Conservation (phyloP, 2,329 filamentous ascomycete species). For the Madurella mycetomatis region DNA sequence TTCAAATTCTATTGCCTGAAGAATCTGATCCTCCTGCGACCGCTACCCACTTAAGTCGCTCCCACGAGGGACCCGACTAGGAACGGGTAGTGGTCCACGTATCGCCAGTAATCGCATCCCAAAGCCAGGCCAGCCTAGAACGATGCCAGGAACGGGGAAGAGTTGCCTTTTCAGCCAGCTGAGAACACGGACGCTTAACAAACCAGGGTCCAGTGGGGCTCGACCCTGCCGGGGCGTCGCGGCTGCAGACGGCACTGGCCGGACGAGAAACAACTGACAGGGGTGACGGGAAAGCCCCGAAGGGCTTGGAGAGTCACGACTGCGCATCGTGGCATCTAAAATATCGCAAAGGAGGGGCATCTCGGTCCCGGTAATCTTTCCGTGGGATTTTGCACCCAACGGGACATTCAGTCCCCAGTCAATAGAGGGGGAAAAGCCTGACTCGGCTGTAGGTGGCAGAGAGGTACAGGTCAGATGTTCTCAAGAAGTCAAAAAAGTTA, state of each 20-base stretch:
- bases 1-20: not conserved
- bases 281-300: too few relatives aligned
- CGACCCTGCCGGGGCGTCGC: not conserved
- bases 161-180: not conserved
- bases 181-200: not conserved
- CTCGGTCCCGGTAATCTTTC: too few relatives aligned
- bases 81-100: slow-evolving; percentile 3
- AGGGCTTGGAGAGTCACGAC: too few relatives aligned
- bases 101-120: not conserved
- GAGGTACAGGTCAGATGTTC: too few relatives aligned
- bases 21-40: not conserved
- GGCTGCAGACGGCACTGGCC: not conserved
- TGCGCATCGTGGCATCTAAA: too few relatives aligned
- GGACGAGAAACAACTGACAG: not conserved
- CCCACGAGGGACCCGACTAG: not conserved
- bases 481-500: too few relatives aligned
- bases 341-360: too few relatives aligned
- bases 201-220: not conserved
- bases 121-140: not conserved
- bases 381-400: too few relatives aligned
- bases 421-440: not conserved
- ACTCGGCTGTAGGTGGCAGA: too few relatives aligned
- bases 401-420: not conserved
- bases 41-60: not conserved
- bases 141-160: not conserved